Evolutionary conservation across 345 rosid species (phyloP).

Genomic region (Excoecaria agallocha): DNA sequence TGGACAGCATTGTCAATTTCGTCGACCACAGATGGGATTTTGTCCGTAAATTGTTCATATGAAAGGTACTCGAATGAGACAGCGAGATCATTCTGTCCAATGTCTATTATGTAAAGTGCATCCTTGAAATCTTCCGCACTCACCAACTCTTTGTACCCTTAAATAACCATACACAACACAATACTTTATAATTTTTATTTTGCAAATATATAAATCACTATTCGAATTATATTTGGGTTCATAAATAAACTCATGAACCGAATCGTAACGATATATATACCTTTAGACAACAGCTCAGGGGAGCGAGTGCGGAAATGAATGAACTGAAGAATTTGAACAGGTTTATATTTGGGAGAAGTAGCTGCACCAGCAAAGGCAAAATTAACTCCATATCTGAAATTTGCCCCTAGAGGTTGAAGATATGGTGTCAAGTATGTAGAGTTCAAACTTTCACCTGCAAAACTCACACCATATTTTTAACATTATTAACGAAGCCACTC

Average conservation of each 20-base stretch:
- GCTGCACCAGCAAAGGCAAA: slow-evolving; percentile 39
- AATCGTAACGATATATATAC: slow-evolving; percentile 7
- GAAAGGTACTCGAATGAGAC: slow-evolving; percentile 32
- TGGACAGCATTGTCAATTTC: slow-evolving; percentile 52
- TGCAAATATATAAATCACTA: too few relatives aligned
- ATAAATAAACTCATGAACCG: too few relatives aligned
- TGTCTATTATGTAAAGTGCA: slow-evolving; percentile 60
- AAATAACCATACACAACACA: background rate
- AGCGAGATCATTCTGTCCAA: slow-evolving; percentile 69
- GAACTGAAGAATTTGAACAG: slow-evolving; percentile 44
- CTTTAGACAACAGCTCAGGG: slow-evolving; percentile 28
- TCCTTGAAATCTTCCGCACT: slow-evolving; percentile 40
- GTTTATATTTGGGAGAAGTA: slow-evolving; percentile 30
- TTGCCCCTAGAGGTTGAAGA: slow-evolving; percentile 33
- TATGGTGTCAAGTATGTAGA: slow-evolving; percentile 35
- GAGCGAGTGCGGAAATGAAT: slow-evolving; percentile 39
- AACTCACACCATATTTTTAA: background rate
- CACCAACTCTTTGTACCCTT: slow-evolving; percentile 39
- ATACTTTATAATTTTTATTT: background rate
- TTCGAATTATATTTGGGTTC: too few relatives aligned
- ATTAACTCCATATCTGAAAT: slow-evolving; percentile 38
- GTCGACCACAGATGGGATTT: slow-evolving; percentile 45
- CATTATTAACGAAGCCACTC: too few relatives aligned
- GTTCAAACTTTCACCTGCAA: slow-evolving; percentile 41
- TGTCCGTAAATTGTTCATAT: slow-evolving; percentile 35